These are phyloP conservation scores for Lachnellula subtilissima DNA, from an alignment of 2,329 filamentous ascomycete species.

Conservation along the genomic window DNA sequence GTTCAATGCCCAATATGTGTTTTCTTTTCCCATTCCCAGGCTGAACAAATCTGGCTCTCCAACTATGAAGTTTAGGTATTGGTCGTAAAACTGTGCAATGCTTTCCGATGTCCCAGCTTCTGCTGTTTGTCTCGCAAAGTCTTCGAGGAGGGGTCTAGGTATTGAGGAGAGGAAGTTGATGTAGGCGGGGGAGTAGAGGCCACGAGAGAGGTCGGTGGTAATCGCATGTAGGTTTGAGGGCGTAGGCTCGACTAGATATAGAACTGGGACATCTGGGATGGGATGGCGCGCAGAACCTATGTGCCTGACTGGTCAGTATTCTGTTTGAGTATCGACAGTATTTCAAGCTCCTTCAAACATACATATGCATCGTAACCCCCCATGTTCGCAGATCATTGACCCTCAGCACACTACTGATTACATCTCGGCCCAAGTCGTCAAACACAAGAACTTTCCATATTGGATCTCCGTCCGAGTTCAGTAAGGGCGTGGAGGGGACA, in stretches of 20 bases:
- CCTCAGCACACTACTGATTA: slow-evolving; percentile 91
- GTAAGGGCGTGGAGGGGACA: slow-evolving; percentile 68
- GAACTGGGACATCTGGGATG: slow-evolving; percentile 92
- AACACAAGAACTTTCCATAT: slow-evolving; percentile 99
- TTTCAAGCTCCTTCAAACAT: slow-evolving; percentile 31
- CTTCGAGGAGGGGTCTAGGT: slow-evolving; percentile 83
- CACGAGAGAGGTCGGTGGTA: slow-evolving; percentile 78
- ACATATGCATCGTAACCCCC: slow-evolving; percentile 97
- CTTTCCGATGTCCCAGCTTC: slow-evolving; percentile 79
- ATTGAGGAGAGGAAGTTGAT: slow-evolving; percentile 96
- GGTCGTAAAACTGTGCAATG: slow-evolving; percentile 89
- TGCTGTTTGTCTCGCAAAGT: slow-evolving; percentile 87
- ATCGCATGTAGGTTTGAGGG: slow-evolving; percentile 75
- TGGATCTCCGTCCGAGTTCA: slow-evolving; percentile 82
- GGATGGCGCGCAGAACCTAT: slow-evolving; percentile 76
- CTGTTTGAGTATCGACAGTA: not conserved
- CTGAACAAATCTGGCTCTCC: slow-evolving; percentile 94
- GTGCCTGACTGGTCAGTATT: slow-evolving; percentile 52
- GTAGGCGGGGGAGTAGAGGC: slow-evolving; percentile 88
- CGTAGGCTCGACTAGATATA: slow-evolving; percentile 93
- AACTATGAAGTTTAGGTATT: slow-evolving; percentile 96
- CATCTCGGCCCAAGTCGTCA: slow-evolving; percentile 83
- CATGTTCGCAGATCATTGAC: slow-evolving; percentile 89
- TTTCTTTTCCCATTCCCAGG: slow-evolving; percentile 81
- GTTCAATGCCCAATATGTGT: slow-evolving; percentile 95